Percentiles rank a stretch among this genome's conserved stretches.
These are phyloP conservation scores for Saturnispora halmiae DNA, from an alignment of 805 yeast genomes.

Conservation along the genomic window DNA sequence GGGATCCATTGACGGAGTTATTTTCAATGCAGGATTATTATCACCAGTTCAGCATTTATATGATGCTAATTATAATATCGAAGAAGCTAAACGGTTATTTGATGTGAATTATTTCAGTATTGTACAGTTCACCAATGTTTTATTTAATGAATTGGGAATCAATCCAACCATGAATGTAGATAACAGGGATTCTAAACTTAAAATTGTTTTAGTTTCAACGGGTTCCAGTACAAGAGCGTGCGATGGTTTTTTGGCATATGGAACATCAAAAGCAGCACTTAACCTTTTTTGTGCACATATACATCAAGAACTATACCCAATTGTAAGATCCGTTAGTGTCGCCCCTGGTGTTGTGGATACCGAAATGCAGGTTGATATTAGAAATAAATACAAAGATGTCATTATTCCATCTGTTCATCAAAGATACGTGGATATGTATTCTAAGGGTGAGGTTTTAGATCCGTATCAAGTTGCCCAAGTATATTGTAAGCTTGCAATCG, in stretches of 20 bases:
- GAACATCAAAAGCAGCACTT: conserved; percentile 84
- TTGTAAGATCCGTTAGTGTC: conserved; percentile 52
- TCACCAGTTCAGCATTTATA: conserved; percentile 61
- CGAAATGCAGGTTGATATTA: conserved; percentile 72
- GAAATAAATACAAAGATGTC: conserved; percentile 47
- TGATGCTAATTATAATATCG: conserved; percentile 37
- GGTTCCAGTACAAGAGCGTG: conserved; percentile 68
- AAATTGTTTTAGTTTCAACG: conserved; percentile 70
- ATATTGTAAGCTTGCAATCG: conserved; percentile 54
- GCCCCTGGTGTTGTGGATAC: conserved; percentile 97
- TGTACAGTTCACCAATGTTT: conserved; percentile 45
- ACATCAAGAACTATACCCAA: conserved; percentile 55
- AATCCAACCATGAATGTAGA: conserved; percentile 33
- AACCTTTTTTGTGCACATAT: conserved; percentile 65
- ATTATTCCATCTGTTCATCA: conserved; percentile 56
- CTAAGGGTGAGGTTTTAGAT: conserved; percentile 46
- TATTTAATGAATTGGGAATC: conserved; percentile 37
- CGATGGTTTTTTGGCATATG: conserved; percentile 87
- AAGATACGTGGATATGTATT: conserved; percentile 56
- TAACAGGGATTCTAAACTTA: neutral
- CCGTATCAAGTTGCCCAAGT: conserved; percentile 68
- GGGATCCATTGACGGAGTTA: conserved; percentile 53
- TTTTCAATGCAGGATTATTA: conserved; percentile 77
- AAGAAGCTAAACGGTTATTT: conserved; percentile 53
- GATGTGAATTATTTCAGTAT: conserved; percentile 75